Evolutionary conservation across 2,329 filamentous ascomycete species (phyloP).

Genomic region (Fusarium anthophilum): DNA sequence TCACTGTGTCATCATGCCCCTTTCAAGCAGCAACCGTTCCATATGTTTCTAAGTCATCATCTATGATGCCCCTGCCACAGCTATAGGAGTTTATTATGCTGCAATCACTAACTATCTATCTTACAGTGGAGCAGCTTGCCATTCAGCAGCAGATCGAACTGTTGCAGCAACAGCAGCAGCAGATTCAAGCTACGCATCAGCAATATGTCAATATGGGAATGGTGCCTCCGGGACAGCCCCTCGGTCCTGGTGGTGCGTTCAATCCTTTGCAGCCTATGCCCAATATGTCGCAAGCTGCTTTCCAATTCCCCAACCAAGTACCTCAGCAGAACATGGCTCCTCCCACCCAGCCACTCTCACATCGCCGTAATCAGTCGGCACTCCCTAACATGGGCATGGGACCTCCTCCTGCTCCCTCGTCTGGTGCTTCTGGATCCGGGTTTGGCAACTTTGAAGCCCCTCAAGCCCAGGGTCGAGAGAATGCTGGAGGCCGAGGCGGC

Average conservation of each 20-base stretch:
- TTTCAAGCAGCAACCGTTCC: neutral
- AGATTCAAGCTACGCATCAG: constrained; percentile 95
- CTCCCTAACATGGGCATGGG: constrained; percentile 92
- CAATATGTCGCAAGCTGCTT: constrained; percentile 82
- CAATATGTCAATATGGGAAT: constrained; percentile 99
- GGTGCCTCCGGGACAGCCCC: constrained; percentile 81
- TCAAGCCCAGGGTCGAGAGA: constrained; percentile 49
- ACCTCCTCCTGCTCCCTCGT: constrained; percentile 88
- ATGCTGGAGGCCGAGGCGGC: constrained; percentile 69
- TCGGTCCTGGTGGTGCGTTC: constrained; percentile 76
- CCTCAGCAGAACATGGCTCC: constrained; percentile 80
- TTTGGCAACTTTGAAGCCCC: constrained; percentile 83
- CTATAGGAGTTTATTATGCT: neutral
- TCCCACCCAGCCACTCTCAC: constrained; percentile 80
- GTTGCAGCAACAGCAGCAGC: constrained; percentile 96
- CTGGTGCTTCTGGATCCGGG: constrained; percentile 79
- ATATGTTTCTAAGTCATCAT: neutral
- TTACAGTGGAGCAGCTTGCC: constrained; percentile 91
- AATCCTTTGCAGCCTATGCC: constrained; percentile 83
- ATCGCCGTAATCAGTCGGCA: constrained; percentile 98
- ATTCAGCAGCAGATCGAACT: constrained; percentile 98
- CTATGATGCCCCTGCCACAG: neutral
- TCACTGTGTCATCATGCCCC: constrained; percentile 1
- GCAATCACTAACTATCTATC: constrained; percentile 34
- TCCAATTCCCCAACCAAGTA: constrained; percentile 87